phyloP scores from a whole-genome alignment of 192 early-diverging fungal species.

The Glomus cerebriforme region DNA sequence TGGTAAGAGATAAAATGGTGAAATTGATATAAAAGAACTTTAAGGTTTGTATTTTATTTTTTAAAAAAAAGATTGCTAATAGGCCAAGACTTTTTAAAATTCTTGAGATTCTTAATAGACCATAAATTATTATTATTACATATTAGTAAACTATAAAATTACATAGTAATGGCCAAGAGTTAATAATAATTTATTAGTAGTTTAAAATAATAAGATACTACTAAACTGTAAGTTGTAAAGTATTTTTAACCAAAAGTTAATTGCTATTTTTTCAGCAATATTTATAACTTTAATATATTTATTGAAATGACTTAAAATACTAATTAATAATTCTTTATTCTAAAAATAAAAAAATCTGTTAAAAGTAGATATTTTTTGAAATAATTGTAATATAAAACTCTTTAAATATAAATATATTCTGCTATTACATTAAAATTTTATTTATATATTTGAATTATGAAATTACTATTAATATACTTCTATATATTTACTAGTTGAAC shows the following conservation, averaged over 20 bases:
- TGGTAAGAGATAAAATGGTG: slow-evolving; percentile 7
- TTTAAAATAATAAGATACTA: slow-evolving; percentile 10
- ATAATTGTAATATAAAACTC: neutral
- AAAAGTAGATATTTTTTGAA: slow-evolving; percentile 21
- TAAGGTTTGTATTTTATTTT: slow-evolving; percentile 20
- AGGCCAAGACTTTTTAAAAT: slow-evolving; percentile 3
- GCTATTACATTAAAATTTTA: neutral
- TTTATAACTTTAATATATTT: slow-evolving; percentile 13
- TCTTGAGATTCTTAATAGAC: slow-evolving; percentile 11
- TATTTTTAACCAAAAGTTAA: slow-evolving; percentile 15
- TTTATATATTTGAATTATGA: neutral
- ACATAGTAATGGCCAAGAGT: slow-evolving; percentile 20
- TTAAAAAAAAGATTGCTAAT: neutral
- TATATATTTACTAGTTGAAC: slow-evolving; percentile 16
- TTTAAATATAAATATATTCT: slow-evolving; percentile 1
- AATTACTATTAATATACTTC: neutral
- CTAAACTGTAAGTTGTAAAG: slow-evolving; percentile 19
- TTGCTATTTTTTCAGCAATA: slow-evolving; percentile 11
- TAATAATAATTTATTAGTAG: slow-evolving; percentile 9
- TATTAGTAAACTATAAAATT: slow-evolving; percentile 19
- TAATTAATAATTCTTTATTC: slow-evolving; percentile 21
- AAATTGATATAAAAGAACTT: slow-evolving; percentile 14
- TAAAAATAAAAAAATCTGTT: slow-evolving; percentile 4
- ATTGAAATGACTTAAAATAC: slow-evolving; percentile 12
- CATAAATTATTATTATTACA: slow-evolving; percentile 17